Conservation (phyloP, 768 basidiomycete genomes). For the Serendipita sp. region DNA sequence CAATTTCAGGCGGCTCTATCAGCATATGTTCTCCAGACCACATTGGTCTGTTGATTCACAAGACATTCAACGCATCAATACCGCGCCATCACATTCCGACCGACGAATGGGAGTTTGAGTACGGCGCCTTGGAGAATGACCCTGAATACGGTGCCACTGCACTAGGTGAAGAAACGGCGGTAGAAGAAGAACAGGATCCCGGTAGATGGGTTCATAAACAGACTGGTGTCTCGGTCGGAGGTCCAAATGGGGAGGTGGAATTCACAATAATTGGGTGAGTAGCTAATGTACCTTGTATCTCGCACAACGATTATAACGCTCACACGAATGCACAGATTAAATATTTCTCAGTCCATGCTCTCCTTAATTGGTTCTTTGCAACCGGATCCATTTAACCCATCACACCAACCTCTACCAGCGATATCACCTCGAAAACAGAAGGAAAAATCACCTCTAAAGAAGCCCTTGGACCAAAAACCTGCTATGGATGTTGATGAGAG, state of each 20-base stretch:
- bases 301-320: not conserved
- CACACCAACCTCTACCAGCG: constrained; percentile 28
- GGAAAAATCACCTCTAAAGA: constrained; percentile 7
- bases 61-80: constrained; percentile 91
- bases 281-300: not conserved
- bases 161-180: constrained; percentile 14
- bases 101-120: constrained; percentile 72
- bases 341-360: constrained; percentile 85
- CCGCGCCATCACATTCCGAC: constrained; percentile 79
- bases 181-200: constrained; percentile 28
- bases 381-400: constrained; percentile 52
- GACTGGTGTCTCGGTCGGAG: constrained; percentile 57
- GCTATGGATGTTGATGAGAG: constrained; percentile 10
- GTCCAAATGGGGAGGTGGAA: constrained; percentile 45
- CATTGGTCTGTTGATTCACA: constrained; percentile 73
- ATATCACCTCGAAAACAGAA: constrained; percentile 12
- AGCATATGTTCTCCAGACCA: constrained; percentile 87
- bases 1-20: constrained; percentile 57
- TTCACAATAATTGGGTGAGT: constrained; percentile 83
- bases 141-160: constrained; percentile 42
- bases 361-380: constrained; percentile 77
- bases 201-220: constrained; percentile 64
- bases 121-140: constrained; percentile 67
- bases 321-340: constrained; percentile 35
- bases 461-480: not conserved